These are phyloP conservation scores for Thielaviopsis ethacetica DNA, from an alignment of 2,329 filamentous ascomycete species.

Conservation along the genomic window DNA sequence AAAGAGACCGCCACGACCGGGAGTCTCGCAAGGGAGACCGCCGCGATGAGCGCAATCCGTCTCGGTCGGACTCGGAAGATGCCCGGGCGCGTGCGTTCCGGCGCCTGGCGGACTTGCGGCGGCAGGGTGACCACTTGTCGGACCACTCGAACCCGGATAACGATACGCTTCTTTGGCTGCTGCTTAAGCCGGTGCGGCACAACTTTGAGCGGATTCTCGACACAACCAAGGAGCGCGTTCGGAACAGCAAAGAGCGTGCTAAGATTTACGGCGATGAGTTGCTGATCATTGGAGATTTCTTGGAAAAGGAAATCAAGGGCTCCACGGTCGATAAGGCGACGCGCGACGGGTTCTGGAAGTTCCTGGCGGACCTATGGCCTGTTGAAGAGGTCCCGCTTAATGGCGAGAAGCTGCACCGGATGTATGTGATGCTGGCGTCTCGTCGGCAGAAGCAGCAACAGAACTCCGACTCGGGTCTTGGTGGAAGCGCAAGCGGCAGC, in stretches of 20 bases:
- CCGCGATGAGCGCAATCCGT: slow-evolving; percentile 62
- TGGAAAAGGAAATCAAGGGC: slow-evolving; percentile 30
- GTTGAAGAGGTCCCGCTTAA: slow-evolving; percentile 24
- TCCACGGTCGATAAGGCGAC: slow-evolving; percentile 25
- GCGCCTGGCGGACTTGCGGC: slow-evolving; percentile 27
- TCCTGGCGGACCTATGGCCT: slow-evolving; percentile 29
- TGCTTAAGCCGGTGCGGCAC: slow-evolving; percentile 41
- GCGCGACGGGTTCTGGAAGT: slow-evolving; percentile 34
- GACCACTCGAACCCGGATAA: slow-evolving; percentile 30
- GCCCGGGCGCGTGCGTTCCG: slow-evolving; percentile 25
- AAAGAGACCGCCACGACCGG: slow-evolving; percentile 25
- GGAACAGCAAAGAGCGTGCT: slow-evolving; percentile 44
- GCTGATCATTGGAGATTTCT: slow-evolving; percentile 45
- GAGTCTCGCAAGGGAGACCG: slow-evolving; percentile 40
- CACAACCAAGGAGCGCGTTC: slow-evolving; percentile 45
- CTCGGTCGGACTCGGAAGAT: slow-evolving; percentile 22
- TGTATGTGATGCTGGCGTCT: slow-evolving; percentile 26
- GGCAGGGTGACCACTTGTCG: slow-evolving; percentile 30
- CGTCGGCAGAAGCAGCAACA: slow-evolving; percentile 16
- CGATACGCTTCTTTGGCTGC: slow-evolving; percentile 30
- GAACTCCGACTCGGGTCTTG: slow-evolving; percentile 13
- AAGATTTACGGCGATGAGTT: slow-evolving; percentile 45
- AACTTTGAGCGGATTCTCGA: slow-evolving; percentile 43
- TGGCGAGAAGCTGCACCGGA: slow-evolving; percentile 27
- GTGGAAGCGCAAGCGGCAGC: not conserved